Base-by-base conservation (phyloP, 768 basidiomycete genomes). In the Asterophora parasitica region DNA sequence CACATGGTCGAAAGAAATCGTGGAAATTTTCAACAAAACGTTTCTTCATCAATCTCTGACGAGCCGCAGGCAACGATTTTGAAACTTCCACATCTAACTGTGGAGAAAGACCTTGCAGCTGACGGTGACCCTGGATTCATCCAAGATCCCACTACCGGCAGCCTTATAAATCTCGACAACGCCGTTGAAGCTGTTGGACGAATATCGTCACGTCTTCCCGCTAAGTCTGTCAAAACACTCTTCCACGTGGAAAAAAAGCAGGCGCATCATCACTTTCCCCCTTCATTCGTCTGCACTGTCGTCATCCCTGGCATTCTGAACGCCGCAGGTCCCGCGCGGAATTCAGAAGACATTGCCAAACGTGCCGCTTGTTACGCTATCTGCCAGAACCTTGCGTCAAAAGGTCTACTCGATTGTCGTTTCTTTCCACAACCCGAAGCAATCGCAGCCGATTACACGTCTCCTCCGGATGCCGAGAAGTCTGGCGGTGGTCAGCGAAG, bases 1-100 rank as follows among this genome's bases (percentile, higher is more conserved):
- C 75, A 85, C 58, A 76, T 89, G 76, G 71, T 75, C 16, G 80
- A 88, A 59, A 69, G 73, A 51, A 75, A 70, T 3, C 82, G 80
- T 51, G 76, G 78, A 49, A 54, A 61, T 11, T 82, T 85, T 54
- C 76, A 75, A 17, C 77, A 72, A 19, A 63, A 65, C 13, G 70
- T 80, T 61, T 54, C 65, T 44, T 57, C 55, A 30, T 85, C 85
- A 83, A 55, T 80, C n/a, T 63, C 61, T 45, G 62, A 61, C n/a
- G 60, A 56, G 12, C 57, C 62, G 33, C 65, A 66, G 43, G 66
- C 65, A 52, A 64, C 73, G 4, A 60, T 75, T 17, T 81, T 82
- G 4, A 76, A 48, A 31, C 65, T 70, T 23, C 53, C 82, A 11
- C 61, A 54, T 16, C 70, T 75, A 42, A 65, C 63, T 36, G 58